phyloP scores from a whole-genome alignment of 257 asterid species.

The Nyctanthes arbortristis region DNA sequence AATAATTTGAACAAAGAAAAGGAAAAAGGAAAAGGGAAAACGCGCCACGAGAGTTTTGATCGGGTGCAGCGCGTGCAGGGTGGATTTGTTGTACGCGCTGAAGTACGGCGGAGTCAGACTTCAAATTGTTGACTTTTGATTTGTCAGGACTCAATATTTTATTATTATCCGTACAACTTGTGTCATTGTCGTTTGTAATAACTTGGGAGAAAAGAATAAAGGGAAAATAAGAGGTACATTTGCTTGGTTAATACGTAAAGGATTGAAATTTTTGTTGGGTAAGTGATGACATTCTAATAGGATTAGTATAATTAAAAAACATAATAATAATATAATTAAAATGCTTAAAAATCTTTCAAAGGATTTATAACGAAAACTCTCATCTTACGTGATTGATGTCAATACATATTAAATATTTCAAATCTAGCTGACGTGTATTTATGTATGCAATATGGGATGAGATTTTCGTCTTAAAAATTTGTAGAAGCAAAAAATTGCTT shows the following conservation, averaged over 20 bases:
- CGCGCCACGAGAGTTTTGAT: constrained; percentile 12
- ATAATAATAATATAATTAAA: too few relatives aligned
- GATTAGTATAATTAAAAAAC: too few relatives aligned
- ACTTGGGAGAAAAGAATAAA: constrained; percentile 4
- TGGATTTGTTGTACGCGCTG: neutral
- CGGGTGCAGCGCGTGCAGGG: constrained; percentile 30
- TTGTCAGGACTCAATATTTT: too few relatives aligned
- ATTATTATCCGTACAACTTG: neutral
- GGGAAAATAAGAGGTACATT: neutral
- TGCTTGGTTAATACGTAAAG: constrained; percentile 3
- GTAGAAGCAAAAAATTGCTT: too few relatives aligned
- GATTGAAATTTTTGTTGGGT: neutral
- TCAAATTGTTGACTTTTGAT: neutral
- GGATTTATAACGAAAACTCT: too few relatives aligned
- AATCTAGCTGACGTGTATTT: too few relatives aligned
- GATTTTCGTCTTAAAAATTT: too few relatives aligned
- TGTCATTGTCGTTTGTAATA: neutral
- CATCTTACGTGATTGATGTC: too few relatives aligned
- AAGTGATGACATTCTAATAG: neutral
- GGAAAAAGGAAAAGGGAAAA: neutral
- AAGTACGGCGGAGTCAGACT: neutral
- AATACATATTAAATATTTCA: too few relatives aligned
- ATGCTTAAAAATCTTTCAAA: too few relatives aligned
- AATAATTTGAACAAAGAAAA: neutral
- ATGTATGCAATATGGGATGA: too few relatives aligned